These are phyloP conservation scores for Phoenix dactylifera DNA, from an alignment of 176 grass and related monocot species.

Conservation along the genomic window DNA sequence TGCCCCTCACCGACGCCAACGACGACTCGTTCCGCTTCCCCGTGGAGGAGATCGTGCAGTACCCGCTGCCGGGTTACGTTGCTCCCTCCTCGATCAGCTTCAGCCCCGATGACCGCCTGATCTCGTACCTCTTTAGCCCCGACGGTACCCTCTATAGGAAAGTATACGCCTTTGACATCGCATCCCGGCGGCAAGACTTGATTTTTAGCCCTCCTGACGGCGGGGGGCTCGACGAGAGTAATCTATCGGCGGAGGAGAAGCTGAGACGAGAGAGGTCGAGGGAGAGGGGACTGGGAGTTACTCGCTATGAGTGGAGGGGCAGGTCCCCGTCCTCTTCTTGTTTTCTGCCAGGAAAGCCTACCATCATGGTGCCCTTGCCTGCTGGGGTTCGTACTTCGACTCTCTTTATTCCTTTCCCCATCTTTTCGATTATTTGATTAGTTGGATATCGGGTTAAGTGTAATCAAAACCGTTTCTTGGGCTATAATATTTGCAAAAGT, in stretches of 20 bases:
- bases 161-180: slow-evolving; percentile 59
- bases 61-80: slow-evolving; percentile 78
- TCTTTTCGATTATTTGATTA: not conserved
- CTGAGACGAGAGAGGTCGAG: slow-evolving; percentile 75
- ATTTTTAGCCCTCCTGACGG: slow-evolving; percentile 67
- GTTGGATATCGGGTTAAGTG: too few relatives aligned
- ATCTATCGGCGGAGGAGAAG: slow-evolving; percentile 74
- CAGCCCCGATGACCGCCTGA: slow-evolving; percentile 73
- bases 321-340: slow-evolving; percentile 17
- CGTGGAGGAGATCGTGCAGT: slow-evolving; percentile 79
- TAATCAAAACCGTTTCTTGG: too few relatives aligned
- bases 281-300: slow-evolving; percentile 90
- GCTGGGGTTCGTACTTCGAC: slow-evolving; percentile 53
- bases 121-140: slow-evolving; percentile 76
- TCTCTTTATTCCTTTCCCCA: not conserved
- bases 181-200: slow-evolving; percentile 45
- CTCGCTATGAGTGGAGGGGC: slow-evolving; percentile 73
- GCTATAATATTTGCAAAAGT: too few relatives aligned
- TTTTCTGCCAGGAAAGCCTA: slow-evolving; percentile 14
- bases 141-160: slow-evolving; percentile 78
- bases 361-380: slow-evolving; percentile 81
- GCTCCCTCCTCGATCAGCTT: slow-evolving; percentile 68
- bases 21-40: slow-evolving; percentile 25
- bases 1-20: slow-evolving; percentile 44
- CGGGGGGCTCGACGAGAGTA: slow-evolving; percentile 75